A percentile compares a stretch with the other conserved stretches of the same genome.
phyloP scores from a whole-genome alignment of 768 basidiomycete genomes.

The Termitomyces sp. region DNA sequence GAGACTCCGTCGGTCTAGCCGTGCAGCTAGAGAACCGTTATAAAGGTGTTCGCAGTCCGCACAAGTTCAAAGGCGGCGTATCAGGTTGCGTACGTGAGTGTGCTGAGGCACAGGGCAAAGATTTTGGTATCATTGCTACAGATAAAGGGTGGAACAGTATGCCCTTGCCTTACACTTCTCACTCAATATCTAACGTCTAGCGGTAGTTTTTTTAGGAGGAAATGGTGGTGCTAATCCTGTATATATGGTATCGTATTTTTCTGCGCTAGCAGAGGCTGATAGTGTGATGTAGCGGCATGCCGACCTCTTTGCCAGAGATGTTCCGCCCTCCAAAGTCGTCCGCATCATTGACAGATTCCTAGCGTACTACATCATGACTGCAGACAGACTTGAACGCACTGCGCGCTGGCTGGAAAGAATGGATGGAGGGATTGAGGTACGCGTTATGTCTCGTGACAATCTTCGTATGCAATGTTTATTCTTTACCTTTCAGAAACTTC shows the following conservation, averaged over 20 bases:
- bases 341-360: conserved; percentile 61
- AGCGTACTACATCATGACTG: conserved; percentile 67
- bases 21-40: conserved; percentile 69
- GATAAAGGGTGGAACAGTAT: conserved; percentile 70
- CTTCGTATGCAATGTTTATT: neutral
- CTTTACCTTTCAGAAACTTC: conserved; percentile 39
- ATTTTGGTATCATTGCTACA: conserved; percentile 74
- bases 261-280: neutral
- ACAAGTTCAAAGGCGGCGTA: conserved; percentile 75
- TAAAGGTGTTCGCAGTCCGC: conserved; percentile 62
- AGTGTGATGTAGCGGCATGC: conserved; percentile 39
- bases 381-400: conserved; percentile 66
- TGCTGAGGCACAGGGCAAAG: conserved; percentile 67
- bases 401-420: conserved; percentile 70
- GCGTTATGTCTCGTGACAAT: conserved; percentile 34
- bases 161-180: neutral
- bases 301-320: conserved; percentile 59
- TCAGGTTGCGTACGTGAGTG: conserved; percentile 73
- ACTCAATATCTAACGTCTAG: neutral
- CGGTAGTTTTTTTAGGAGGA: conserved; percentile 53
- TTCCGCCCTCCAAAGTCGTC: conserved; percentile 45
- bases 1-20: conserved; percentile 72
- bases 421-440: conserved; percentile 25
- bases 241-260: neutral
- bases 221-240: conserved; percentile 59